Evolutionary conservation across 192 early-diverging fungal species (phyloP).

Genomic region (Coemansia sp.): DNA sequence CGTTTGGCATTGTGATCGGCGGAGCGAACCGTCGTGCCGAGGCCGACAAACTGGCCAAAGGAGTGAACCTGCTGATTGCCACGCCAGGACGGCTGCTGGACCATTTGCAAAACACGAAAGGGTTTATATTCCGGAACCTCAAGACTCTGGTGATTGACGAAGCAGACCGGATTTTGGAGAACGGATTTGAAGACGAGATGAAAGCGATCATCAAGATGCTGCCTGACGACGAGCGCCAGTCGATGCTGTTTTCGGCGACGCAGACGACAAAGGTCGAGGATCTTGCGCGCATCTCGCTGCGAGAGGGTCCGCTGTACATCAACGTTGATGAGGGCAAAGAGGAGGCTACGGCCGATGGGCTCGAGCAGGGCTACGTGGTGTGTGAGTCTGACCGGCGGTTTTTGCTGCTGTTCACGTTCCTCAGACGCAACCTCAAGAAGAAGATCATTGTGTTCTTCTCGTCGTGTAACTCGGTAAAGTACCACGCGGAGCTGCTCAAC

Average conservation of each 20-base stretch:
- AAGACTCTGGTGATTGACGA: conserved; percentile 95
- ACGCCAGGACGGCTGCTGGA: conserved; percentile 97
- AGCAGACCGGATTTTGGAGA: conserved; percentile 97
- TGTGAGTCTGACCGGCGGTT: conserved; percentile 91
- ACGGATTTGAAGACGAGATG: conserved; percentile 99
- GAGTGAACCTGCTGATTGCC: conserved; percentile 94
- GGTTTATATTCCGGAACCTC: conserved; percentile 92
- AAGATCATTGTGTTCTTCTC: conserved; percentile 99
- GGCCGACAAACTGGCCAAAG: conserved; percentile 92
- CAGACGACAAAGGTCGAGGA: conserved; percentile 99
- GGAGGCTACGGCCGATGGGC: conserved; percentile 88
- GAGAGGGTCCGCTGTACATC: conserved; percentile 95
- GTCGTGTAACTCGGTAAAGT: conserved; percentile 96
- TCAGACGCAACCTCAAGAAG: conserved; percentile 96
- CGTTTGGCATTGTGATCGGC: conserved; percentile 98
- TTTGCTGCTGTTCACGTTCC: conserved; percentile 96
- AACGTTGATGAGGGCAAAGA: conserved; percentile 98
- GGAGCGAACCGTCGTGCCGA: conserved; percentile 96
- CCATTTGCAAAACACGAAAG: conserved; percentile 98
- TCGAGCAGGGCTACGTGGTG: conserved; percentile 98
- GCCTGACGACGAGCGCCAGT: conserved; percentile 85
- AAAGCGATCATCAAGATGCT: conserved; percentile 93
- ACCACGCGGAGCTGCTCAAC: conserved; percentile 95
- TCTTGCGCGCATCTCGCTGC: conserved; percentile 95
- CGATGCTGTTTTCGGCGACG: conserved; percentile 98